Conservation (phyloP, 1,284 basidiomycete genomes). For the Gymnopus androsaceus region DNA sequence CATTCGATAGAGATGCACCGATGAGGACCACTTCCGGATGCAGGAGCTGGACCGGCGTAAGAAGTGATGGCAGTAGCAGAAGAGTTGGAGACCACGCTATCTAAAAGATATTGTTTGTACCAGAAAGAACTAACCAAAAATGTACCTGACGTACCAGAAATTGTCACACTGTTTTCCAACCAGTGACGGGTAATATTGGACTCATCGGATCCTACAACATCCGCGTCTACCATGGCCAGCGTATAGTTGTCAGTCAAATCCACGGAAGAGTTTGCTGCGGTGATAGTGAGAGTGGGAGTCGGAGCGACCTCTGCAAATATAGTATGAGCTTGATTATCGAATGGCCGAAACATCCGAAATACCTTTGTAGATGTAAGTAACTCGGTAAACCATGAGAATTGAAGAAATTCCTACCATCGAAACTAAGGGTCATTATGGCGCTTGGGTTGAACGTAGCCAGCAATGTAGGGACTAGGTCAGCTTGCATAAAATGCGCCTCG, state of each 20-base stretch:
- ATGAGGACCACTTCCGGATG: conserved; percentile 69
- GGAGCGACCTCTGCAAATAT: conserved; percentile 48
- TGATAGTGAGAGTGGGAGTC: conserved; percentile 51
- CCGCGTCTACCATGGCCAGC: conserved; percentile 73
- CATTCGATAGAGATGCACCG: conserved; percentile 41
- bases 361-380: conserved; percentile 25
- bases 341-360: conserved; percentile 58
- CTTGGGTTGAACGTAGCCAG: conserved; percentile 57
- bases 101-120: conserved; percentile 25
- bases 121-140: background rate
- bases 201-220: conserved; percentile 57
- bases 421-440: conserved; percentile 56
- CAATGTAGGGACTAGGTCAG: conserved; percentile 60
- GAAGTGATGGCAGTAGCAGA: conserved; percentile 59
- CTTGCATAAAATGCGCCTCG: conserved; percentile 60
- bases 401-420: conserved; percentile 34
- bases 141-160: conserved; percentile 39
- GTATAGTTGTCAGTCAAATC: conserved; percentile 55
- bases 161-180: conserved; percentile 69
- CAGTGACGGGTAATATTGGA: conserved; percentile 71
- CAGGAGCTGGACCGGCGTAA: conserved; percentile 76
- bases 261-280: conserved; percentile 47
- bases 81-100: conserved; percentile 46
- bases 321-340: conserved; percentile 12
- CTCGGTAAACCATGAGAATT: background rate